These are phyloP conservation scores for Dicorynia guianensis DNA, from an alignment of 306 rosid species.

Conservation along the genomic window DNA sequence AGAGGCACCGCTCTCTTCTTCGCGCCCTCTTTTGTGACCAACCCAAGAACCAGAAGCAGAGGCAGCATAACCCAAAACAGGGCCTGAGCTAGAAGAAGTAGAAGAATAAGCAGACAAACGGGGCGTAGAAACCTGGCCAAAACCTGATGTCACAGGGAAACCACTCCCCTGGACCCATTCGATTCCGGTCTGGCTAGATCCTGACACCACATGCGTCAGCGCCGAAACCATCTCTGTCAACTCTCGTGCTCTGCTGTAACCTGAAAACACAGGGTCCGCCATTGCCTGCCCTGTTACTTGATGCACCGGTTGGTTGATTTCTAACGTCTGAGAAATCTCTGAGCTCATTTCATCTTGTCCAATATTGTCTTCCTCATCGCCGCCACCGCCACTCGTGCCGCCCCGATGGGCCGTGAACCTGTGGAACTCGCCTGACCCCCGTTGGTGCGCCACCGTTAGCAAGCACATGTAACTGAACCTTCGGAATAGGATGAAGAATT, in stretches of 20 bases:
- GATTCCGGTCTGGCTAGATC: constrained; percentile 48
- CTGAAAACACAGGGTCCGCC: constrained; percentile 42
- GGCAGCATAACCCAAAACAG: constrained; percentile 34
- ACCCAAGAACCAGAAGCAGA: constrained; percentile 44
- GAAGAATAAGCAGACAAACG: constrained; percentile 47
- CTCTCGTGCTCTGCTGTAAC: constrained; percentile 51
- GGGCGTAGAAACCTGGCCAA: constrained; percentile 47
- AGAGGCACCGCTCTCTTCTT: constrained; percentile 36
- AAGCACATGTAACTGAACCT: constrained; percentile 46
- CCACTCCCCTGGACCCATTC: constrained; percentile 42
- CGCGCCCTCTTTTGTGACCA: constrained; percentile 81
- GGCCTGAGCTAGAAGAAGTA: constrained; percentile 29
- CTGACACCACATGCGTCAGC: constrained; percentile 66
- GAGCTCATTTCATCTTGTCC: not conserved
- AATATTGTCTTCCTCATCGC: not conserved
- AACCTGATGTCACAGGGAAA: constrained; percentile 42
- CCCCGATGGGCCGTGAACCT: constrained; percentile 17
- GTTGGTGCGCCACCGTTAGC: constrained; percentile 57
- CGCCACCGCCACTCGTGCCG: not conserved
- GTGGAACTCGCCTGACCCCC: constrained; percentile 43
- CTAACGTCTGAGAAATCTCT: not conserved
- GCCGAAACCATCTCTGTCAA: constrained; percentile 74
- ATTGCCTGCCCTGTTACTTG: constrained; percentile 29
- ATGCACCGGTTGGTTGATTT: constrained; percentile 12
- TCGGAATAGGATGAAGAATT: not conserved